Evolutionary conservation across 768 basidiomycete genomes (phyloP), one percentile per base, ranked within the genome.

Genomic region (Trametes sanguinea): DNA sequence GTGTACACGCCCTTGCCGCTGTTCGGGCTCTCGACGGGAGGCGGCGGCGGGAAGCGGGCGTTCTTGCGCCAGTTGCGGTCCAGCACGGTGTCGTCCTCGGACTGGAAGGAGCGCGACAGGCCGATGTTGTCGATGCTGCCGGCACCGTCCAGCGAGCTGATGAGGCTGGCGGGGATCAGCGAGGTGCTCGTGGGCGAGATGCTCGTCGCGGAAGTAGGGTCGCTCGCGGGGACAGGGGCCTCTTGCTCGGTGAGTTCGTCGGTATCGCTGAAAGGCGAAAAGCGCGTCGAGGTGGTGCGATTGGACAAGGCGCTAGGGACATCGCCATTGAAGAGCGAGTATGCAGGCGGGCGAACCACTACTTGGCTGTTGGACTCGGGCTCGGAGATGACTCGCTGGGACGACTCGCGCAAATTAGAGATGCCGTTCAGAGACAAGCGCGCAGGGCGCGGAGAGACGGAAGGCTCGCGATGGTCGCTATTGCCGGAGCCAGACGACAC

Each of bases 251-350:
- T 48, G n/a, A 53, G 62, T 54, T 64, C 63, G 43, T 80, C 78
- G 44, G 71, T 57, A 60, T 85, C 85, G 50, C 71, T 72, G 64
- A 89, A 88, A 6, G 86, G 84, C 37, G 82, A 80, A 70, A 88
- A 87, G 2, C 74, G 75, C 9, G 72, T 68, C n/a, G 63, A 61
- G 16, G 71, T 67, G n/a, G 62, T 57, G 44, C 62, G 67, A 14
- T 58, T 48, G 17, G 67, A 60, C 33, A 75, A 60, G 30, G 76
- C 69, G n/a, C 76, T 72, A 40, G 67, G 60, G n/a, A 76, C 60
- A 51, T 78, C 75, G 35, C 79, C 77, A 54, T 80, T 77, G 65
- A 81, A 79, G 39, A 76, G 69, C 22, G 73, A 58, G 68, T 79
- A 80, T 13, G 75, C 78, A 45, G 76, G 77, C 1, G 80, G 66